These are phyloP conservation scores for Saccharomycopsis sp. DNA, from an alignment of 805 yeast genomes.

Conservation along the genomic window DNA sequence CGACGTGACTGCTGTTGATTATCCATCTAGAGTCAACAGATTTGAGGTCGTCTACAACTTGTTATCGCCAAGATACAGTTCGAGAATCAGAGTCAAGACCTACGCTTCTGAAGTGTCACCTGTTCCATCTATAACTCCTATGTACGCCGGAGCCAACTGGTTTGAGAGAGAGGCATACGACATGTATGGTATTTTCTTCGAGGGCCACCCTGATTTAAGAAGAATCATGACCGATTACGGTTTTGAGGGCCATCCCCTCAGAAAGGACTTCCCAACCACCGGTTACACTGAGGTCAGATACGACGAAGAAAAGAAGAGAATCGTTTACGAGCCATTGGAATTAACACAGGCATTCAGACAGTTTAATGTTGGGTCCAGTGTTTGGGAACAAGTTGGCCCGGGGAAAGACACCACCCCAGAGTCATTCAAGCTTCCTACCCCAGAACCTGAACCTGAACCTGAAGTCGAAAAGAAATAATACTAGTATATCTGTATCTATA, in stretches of 20 bases:
- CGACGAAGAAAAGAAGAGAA: constrained; percentile 86
- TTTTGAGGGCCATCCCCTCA: constrained; percentile 84
- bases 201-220: constrained; percentile 84
- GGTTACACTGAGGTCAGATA: constrained; percentile 88
- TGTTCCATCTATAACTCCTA: constrained; percentile 69
- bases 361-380: constrained; percentile 80
- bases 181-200: constrained; percentile 80
- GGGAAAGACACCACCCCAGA: constrained; percentile 81
- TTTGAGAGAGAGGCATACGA: constrained; percentile 86
- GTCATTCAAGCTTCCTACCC: constrained; percentile 73
- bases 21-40: constrained; percentile 75
- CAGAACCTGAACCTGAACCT: constrained; percentile 65
- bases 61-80: constrained; percentile 74
- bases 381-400: constrained; percentile 88
- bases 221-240: constrained; percentile 90
- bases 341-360: constrained; percentile 90
- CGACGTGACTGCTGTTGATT: constrained; percentile 84
- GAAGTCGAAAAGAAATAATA: constrained; percentile 27
- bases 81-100: constrained; percentile 83
- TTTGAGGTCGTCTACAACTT: constrained; percentile 84
- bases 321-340: constrained; percentile 85
- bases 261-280: constrained; percentile 89
- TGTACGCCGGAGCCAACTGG: constrained; percentile 83
- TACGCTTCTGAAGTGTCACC: constrained; percentile 78
- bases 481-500: too few species aligned